Evolutionary conservation across 345 rosid genomes (phyloP).

Genomic region (Excoecaria agallocha): DNA sequence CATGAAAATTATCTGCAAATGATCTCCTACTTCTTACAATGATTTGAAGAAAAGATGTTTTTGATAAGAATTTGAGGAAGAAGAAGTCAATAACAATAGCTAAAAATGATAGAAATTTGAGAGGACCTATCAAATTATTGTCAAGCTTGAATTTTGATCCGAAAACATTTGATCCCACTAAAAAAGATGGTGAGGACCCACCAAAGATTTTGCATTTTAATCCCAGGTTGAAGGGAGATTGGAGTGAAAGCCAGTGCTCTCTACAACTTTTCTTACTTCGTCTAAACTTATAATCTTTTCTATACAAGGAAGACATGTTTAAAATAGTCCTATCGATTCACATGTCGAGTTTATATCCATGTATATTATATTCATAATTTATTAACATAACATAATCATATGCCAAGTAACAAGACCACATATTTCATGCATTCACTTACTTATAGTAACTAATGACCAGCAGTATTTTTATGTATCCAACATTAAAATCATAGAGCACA

Average conservation of each 20-base stretch:
- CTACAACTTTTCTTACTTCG: too few relatives aligned
- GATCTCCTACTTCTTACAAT: constrained; percentile 7
- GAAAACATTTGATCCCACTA: constrained; percentile 44
- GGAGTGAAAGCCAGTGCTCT: constrained; percentile 78
- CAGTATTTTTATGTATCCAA: too few relatives aligned
- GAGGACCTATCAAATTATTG: constrained; percentile 31
- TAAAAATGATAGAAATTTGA: not conserved
- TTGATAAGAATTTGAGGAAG: constrained; percentile 5
- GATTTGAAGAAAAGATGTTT: constrained; percentile 22
- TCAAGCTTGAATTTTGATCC: constrained; percentile 59
- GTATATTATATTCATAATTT: too few relatives aligned
- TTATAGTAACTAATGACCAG: too few relatives aligned
- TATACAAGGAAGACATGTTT: too few relatives aligned
- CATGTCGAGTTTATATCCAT: too few relatives aligned
- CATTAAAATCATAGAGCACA: too few relatives aligned
- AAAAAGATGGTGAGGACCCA: constrained; percentile 80
- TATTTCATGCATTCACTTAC: too few relatives aligned
- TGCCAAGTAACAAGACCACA: too few relatives aligned
- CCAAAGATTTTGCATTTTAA: constrained; percentile 86
- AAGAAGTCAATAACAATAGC: not conserved
- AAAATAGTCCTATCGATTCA: too few relatives aligned
- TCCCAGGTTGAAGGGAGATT: constrained; percentile 88
- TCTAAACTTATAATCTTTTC: too few relatives aligned
- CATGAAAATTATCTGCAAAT: constrained; percentile 22
- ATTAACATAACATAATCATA: too few relatives aligned